Evolutionary conservation across 2,329 filamentous ascomycete genomes (phyloP), one percentile per base, ranked within the genome.

Genomic region (Corinectria fuckeliana): DNA sequence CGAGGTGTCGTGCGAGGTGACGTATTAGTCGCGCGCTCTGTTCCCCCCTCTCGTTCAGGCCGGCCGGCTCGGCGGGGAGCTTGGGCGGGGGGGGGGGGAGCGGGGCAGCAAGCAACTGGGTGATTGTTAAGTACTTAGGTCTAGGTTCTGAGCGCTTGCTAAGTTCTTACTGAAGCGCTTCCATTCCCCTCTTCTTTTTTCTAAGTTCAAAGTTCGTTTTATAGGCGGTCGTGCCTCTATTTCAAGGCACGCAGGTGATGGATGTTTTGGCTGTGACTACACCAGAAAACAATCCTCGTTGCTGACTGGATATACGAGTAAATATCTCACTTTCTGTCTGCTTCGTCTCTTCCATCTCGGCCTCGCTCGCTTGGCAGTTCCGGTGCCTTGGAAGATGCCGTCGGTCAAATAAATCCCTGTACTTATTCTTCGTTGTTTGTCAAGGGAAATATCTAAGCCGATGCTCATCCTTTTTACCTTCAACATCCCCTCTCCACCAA

Each of bases 131-230:
- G n/a, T n/a, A n/a, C n/a, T n/a, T n/a, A n/a, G n/a, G n/a, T n/a
- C n/a, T n/a, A n/a, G n/a, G n/a, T n/a, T n/a, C 56, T 14, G 42
- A 58, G 56, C 50, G 41, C 50, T 54, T 52, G 14, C 50, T 59
- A 59, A 59, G 50, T 38, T n/a, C 36, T 54, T 59, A 50, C 45
- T 45, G 14, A n/a, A 38, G 23, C 44, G n/a, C 26, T 59, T 54
- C 45, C 47, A 25, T 50, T 32, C 56, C n/a, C n/a, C n/a, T n/a
- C n/a, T n/a, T n/a, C n/a, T n/a, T n/a, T n/a, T n/a, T n/a, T n/a
- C n/a, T n/a, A n/a, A n/a, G n/a, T n/a, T n/a, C n/a, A n/a, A n/a
- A n/a, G n/a, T n/a, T n/a, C n/a, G n/a, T n/a, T 47, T 45, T 41
- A 5, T 23, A 45, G 23, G 25, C 23, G n/a, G 10, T n/a, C 14